phyloP scores from a whole-genome alignment of 306 rosid genomes.

The Purshia tridentata region DNA sequence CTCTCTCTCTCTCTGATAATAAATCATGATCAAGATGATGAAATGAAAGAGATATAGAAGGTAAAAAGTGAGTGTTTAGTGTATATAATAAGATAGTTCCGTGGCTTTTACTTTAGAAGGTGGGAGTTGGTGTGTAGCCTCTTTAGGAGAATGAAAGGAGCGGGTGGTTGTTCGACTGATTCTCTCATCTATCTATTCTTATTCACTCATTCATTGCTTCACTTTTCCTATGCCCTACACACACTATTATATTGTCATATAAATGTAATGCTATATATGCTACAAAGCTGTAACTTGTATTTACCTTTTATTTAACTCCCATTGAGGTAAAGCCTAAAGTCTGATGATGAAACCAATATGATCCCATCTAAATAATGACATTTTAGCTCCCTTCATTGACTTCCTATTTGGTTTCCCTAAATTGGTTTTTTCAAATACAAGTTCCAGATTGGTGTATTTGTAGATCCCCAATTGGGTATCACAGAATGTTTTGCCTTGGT shows the following conservation, averaged over 20 bases:
- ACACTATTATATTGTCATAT: not conserved
- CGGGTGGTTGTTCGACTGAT: conserved; percentile 52
- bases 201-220: not conserved
- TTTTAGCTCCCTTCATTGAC: not conserved
- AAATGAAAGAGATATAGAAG: not conserved
- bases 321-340: not conserved
- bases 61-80: conserved; percentile 6
- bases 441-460: not conserved
- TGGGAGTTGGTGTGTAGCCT: conserved; percentile 67
- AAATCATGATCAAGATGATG: not conserved
- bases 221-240: not conserved
- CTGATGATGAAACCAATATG: not conserved
- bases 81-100: conserved; percentile 30
- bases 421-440: not conserved
- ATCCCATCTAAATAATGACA: not conserved
- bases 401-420: not conserved
- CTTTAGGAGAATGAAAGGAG: conserved; percentile 59
- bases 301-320: no score
- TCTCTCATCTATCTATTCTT: conserved; percentile 28
- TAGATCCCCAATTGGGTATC: not conserved
- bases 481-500: not conserved
- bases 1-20: conserved; percentile 8
- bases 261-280: not conserved
- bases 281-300: not conserved
- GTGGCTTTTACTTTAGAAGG: conserved; percentile 74